These are phyloP conservation scores for Cryptococcus sp. DNA, from an alignment of 1,284 basidiomycete genomes.

Conservation along the genomic window DNA sequence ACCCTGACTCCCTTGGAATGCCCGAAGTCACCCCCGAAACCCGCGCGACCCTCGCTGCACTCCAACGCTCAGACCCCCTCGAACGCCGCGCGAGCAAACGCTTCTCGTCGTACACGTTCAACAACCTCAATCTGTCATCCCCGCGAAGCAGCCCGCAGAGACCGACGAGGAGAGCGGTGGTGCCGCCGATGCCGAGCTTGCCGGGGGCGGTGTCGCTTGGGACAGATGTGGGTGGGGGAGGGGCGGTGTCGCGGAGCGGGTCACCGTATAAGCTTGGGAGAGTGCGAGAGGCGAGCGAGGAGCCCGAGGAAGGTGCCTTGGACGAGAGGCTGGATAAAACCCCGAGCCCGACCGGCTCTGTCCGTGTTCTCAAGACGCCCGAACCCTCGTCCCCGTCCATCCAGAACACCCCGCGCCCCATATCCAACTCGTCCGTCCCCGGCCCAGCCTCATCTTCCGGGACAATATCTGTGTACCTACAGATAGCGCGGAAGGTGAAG, in stretches of 20 bases:
- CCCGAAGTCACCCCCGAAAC: conserved; percentile 58
- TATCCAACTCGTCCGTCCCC: not conserved
- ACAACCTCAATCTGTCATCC: conserved; percentile 75
- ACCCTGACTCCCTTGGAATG: conserved; percentile 25
- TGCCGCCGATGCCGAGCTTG: conserved; percentile 41
- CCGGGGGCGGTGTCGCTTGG: conserved; percentile 17
- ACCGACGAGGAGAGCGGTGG: conserved; percentile 34
- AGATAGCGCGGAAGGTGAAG: conserved; percentile 88
- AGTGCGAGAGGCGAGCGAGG: not conserved
- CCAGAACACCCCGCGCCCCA: conserved; percentile 23
- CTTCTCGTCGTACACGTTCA: conserved; percentile 92
- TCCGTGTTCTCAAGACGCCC: conserved; percentile 27
- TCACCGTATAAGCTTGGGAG: not conserved
- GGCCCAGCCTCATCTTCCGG: conserved; percentile 35
- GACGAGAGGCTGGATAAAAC: not conserved
- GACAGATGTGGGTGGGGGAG: not conserved
- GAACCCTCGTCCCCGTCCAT: conserved; percentile 18
- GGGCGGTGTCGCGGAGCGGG: not conserved
- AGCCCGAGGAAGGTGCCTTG: not conserved
- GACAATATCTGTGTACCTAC: conserved; percentile 71
- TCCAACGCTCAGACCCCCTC: conserved; percentile 80
- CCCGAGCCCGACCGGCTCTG: conserved; percentile 11
- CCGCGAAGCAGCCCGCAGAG: conserved; percentile 42
- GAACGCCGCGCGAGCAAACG: conserved; percentile 92
- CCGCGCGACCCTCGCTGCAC: conserved; percentile 77